Conservation (phyloP, 257 asterid genomes). For the Solanum clarkiae region DNA sequence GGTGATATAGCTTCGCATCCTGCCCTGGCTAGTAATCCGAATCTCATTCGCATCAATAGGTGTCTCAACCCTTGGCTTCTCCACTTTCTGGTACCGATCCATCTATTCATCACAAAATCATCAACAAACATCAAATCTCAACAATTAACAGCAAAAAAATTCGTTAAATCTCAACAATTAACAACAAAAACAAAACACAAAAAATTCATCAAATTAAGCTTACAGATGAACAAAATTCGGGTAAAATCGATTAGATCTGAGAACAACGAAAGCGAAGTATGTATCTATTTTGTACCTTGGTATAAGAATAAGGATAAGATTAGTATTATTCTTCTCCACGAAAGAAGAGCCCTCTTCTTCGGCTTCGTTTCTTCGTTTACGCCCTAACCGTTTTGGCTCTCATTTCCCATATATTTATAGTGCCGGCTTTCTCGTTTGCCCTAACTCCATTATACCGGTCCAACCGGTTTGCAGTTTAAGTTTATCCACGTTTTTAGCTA, state of each 20-base stretch:
- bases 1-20: conserved; percentile 63
- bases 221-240: not conserved
- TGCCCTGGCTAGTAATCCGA: conserved; percentile 65
- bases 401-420: conserved; percentile 2
- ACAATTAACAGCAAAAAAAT: not conserved
- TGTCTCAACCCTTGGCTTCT: conserved; percentile 51
- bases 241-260: not conserved
- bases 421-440: conserved; percentile 12
- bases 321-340: conserved; percentile 6
- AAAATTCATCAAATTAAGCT: not conserved
- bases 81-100: conserved; percentile 74
- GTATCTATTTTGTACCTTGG: not conserved
- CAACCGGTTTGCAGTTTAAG: conserved; percentile 4
- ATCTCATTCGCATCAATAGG: conserved; percentile 60
- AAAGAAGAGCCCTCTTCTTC: conserved; percentile 38
- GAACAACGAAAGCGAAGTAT: not conserved
- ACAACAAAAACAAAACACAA: not conserved
- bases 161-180: not conserved
- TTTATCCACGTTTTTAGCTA: not conserved
- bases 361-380: conserved; percentile 44
- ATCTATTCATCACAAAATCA: conserved; percentile 8
- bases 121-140: not conserved
- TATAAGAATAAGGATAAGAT: not conserved
- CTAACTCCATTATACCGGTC: conserved; percentile 5
- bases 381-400: conserved; percentile 18